Evolutionary conservation across 1,284 basidiomycete species (phyloP).

Genomic region (Microbotryomycetes sp.): DNA sequence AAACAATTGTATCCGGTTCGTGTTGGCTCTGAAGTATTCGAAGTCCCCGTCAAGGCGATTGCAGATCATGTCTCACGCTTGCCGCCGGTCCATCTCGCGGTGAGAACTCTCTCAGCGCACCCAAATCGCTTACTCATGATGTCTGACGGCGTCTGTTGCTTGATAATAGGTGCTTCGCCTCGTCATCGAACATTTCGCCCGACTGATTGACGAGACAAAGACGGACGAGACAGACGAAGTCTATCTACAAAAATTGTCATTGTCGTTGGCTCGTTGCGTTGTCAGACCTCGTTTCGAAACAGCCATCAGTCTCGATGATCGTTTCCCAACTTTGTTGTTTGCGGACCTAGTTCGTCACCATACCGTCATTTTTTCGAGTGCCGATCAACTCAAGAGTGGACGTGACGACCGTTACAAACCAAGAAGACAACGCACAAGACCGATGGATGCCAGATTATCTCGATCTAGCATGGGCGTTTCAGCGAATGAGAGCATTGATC

Average conservation of each 20-base stretch:
- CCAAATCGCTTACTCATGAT: background rate
- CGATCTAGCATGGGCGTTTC: constrained; percentile 11
- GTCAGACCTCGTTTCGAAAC: constrained; percentile 24
- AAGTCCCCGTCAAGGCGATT: constrained; percentile 13
- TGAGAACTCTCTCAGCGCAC: no score
- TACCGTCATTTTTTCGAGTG: constrained; percentile 4
- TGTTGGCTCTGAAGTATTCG: constrained; percentile 1
- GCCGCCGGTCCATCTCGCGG: constrained; percentile 27
- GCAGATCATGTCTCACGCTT: constrained; percentile 13
- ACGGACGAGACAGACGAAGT: constrained; percentile 16
- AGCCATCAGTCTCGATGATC: constrained; percentile 33
- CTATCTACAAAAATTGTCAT: constrained; percentile 34
- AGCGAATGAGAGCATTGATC: background rate
- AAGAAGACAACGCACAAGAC: constrained; percentile 34
- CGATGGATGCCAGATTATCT: constrained; percentile 29
- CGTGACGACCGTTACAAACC: constrained; percentile 22
- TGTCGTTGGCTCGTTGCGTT: constrained; percentile 32
- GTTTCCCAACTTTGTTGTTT: constrained; percentile 31
- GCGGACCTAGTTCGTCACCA: constrained; percentile 21
- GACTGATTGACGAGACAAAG: constrained; percentile 7
- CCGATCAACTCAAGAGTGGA: constrained; percentile 8
- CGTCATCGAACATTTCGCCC: constrained; percentile 24
- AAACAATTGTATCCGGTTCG: constrained; percentile 23
- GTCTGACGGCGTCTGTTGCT: no score
- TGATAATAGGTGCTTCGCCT: constrained; percentile 21